Base-by-base conservation (phyloP, 345 rosid species). In the Turritis glabra region DNA sequence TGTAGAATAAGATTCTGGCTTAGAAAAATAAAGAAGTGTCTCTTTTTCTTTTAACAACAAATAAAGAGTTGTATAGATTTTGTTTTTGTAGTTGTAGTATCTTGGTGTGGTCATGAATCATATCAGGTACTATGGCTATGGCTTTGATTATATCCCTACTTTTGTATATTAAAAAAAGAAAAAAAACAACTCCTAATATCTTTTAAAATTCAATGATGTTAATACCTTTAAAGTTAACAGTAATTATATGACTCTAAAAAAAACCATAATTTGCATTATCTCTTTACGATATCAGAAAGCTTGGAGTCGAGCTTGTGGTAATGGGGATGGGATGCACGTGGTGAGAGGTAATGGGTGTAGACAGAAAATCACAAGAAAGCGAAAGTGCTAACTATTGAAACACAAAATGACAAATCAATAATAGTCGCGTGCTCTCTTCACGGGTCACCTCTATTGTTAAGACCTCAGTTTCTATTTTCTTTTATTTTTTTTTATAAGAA, bases 321-420 rank as follows among this genome's bases (percentile, higher is more conserved):
- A 2, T 51, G 47, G n/a, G 32, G 50, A 64, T 55, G 76, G 76
- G 59, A 15, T 70, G 80, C 76, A 77, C 80, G 80, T 70, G 80
- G 66, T 43, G 12, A 35, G 29, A 15, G n/a, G 60, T 64, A 2
- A 71, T 55, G 72, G 67, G 80, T 63, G 0, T 8, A 46, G 72
- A 56, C 71, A 70, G 44, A 71, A 71, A 47, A 54, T 77, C 80
- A 77, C 76, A 77, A 77, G 80, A 77, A 70, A 71, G 76, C 53
- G 44, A 77, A 77, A 64, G 52, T 23, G 41, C 52, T 23, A 70
- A 70, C 67, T 25, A 48, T 64, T 64, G 22, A 64, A 64, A 64
- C 76, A 77, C 76, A 55, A 47, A 27, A 37, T 64, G 80, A 77
- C 80, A 77, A 71, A 65, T 30, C 54, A 32, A 44, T 47, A 11